Evolutionary conservation across 257 asterid species (phyloP).

Genomic region (Penstemon eatonii): DNA sequence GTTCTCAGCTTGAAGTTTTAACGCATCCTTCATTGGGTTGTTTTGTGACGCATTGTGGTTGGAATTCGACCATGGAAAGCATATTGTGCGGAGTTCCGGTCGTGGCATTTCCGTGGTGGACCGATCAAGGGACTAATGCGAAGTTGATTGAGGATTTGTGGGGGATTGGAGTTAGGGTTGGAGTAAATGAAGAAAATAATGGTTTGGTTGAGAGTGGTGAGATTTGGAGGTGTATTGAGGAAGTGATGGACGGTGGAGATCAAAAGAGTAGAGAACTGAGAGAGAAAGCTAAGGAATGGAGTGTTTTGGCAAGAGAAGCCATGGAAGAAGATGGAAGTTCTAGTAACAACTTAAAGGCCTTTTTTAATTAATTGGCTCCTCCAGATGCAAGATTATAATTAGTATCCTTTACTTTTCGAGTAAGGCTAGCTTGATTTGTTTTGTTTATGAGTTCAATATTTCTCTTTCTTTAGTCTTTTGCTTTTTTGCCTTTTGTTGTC

Average conservation of each 20-base stretch:
- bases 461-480: too few species aligned
- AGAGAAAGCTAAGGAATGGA: conserved; percentile 39
- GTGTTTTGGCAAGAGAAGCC: conserved; percentile 41
- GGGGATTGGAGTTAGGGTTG: conserved; percentile 49
- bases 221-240: conserved; percentile 48
- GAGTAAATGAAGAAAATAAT: conserved; percentile 2
- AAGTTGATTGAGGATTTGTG: conserved; percentile 59
- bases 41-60: conserved; percentile 64
- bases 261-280: conserved; percentile 36
- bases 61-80: conserved; percentile 68
- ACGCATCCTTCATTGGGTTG: conserved; percentile 54
- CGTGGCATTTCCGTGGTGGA: conserved; percentile 53
- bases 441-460: too few species aligned
- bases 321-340: conserved; percentile 49
- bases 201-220: conserved; percentile 49
- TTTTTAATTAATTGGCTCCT: conserved; percentile 20
- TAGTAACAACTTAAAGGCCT: conserved; percentile 31
- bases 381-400: neutral
- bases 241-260: conserved; percentile 44
- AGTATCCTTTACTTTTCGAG: too few species aligned
- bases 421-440: too few species aligned
- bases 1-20: conserved; percentile 60
- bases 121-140: conserved; percentile 57
- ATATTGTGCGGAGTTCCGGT: conserved; percentile 39
- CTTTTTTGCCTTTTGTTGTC: too few species aligned